phyloP scores from a whole-genome alignment of 164 flowering plant species.

The Aristolochia contorta region DNA sequence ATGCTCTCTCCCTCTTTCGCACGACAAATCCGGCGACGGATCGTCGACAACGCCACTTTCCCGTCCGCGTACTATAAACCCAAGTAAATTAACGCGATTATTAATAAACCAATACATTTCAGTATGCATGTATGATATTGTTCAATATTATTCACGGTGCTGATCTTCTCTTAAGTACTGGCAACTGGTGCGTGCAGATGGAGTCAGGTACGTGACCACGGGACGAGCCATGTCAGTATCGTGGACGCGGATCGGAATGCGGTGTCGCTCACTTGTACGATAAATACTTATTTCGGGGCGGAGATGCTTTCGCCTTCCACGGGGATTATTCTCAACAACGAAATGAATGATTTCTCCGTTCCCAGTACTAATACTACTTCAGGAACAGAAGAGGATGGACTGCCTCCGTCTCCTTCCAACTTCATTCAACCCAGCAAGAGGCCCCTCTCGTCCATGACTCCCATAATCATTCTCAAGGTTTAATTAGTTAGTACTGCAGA shows the following conservation, averaged over 20 bases:
- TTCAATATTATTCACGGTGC: no score
- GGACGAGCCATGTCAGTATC: constrained; percentile 88
- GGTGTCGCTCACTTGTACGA: constrained; percentile 79
- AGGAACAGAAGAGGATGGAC: constrained; percentile 27
- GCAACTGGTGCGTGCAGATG: constrained; percentile 32
- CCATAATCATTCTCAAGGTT: constrained; percentile 74
- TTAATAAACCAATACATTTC: not conserved
- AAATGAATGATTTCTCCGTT: constrained; percentile 90
- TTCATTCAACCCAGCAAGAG: constrained; percentile 73
- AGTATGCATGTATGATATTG: no score
- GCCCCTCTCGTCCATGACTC: constrained; percentile 93
- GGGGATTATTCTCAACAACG: constrained; percentile 82
- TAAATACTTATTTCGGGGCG: constrained; percentile 65
- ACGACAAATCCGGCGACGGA: constrained; percentile 36
- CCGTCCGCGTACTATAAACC: constrained; percentile 59
- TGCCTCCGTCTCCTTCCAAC: constrained; percentile 87
- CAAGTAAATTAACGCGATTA: constrained; percentile 49
- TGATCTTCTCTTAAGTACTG: no score
- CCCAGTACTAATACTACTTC: no score
- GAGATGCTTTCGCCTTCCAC: constrained; percentile 74
- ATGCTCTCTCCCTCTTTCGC: constrained; percentile 77
- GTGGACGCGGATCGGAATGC: constrained; percentile 88
- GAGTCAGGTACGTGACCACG: constrained; percentile 79
- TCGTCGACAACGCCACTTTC: constrained; percentile 81
- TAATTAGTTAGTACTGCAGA: no score